Evolutionary conservation across 345 rosid species (phyloP), one percentile per base, ranked within the genome.

Genomic region (Nephelium lappaceum): DNA sequence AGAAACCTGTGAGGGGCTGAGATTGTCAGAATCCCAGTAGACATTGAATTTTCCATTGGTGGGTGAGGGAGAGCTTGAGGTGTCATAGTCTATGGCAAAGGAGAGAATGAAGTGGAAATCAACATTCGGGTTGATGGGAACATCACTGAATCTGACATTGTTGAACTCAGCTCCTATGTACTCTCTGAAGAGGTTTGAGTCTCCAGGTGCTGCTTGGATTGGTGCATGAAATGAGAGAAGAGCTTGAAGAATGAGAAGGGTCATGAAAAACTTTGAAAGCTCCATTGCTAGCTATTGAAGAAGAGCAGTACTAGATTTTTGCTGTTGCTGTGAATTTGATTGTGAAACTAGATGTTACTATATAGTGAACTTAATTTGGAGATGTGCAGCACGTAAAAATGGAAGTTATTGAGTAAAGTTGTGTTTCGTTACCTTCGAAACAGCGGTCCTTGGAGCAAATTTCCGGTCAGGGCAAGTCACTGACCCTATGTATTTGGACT

Each of bases 21-120:
- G 88, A 71, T 83, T 83, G 38, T 67, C 69, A 0, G 86, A 58
- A 79, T 85, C 88, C 86, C 88, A 85, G 69, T 73, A 83, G 18
- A 85, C 41, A 69, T 82, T 75, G 83, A 85, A 85, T 16, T 64
- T 63, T 5, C 88, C 85, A 24, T 80, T 78, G 27, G 88, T 85
- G 21, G 84, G 82, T 65, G 88, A 75, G 12, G 85, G 72, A 19
- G 69, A 67, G 3, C 72, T 71, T 24, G 82, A 74, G 63, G 79
- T 43, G 55, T 75, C 77, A 57, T 82, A 82, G 72, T 85, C 85
- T n/a, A 85, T 81, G 77, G 87, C 85, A 27, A 84, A 84, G 7
- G 85, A 79, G 78, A 84, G 87, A 75, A 84, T 80, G 80, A 79
- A 84, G 77, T 81, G 84, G 69, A 84, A 76, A 8, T 81, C 72